These are phyloP conservation scores for Eremothecium coryli DNA, from an alignment of 1,139 yeast genomes.

Conservation along the genomic window DNA sequence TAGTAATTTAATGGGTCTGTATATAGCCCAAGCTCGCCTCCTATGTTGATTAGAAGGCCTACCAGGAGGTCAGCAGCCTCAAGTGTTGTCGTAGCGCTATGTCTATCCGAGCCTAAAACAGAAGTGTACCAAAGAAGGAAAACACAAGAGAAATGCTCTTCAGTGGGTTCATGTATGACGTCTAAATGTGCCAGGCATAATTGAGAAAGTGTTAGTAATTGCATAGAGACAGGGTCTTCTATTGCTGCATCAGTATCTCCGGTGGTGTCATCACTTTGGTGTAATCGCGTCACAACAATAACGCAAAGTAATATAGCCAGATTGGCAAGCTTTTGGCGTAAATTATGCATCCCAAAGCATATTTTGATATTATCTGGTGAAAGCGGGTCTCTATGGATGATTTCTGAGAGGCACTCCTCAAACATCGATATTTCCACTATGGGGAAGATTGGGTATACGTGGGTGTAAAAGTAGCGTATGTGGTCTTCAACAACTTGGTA, in stretches of 20 bases:
- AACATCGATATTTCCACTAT: constrained; percentile 21
- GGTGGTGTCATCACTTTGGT: too few species aligned
- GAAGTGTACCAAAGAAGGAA: constrained; percentile 5
- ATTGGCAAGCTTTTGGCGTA: constrained; percentile 22
- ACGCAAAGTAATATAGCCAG: constrained; percentile 18
- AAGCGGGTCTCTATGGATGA: constrained; percentile 10
- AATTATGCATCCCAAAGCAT: constrained; percentile 16
- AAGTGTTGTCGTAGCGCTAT: not conserved
- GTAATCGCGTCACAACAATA: constrained; percentile 10
- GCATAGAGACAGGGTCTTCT: not conserved
- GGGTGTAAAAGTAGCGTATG: constrained; percentile 23
- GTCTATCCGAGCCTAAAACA: not conserved
- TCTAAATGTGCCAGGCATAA: constrained; percentile 7
- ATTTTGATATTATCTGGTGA: constrained; percentile 13
- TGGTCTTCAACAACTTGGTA: constrained; percentile 16
- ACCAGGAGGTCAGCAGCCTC: constrained; percentile 21
- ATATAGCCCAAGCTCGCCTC: constrained; percentile 25
- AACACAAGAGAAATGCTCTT: constrained; percentile 22
- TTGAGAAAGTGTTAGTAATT: constrained; percentile 5
- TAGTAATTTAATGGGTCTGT: constrained; percentile 25
- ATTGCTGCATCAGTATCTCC: not conserved
- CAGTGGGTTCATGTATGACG: constrained; percentile 15
- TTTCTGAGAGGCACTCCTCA: constrained; percentile 19
- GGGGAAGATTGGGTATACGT: constrained; percentile 23
- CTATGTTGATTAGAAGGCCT: constrained; percentile 20